phyloP scores from a whole-genome alignment of 768 basidiomycete species.

The Pleurotus tuber-regium region DNA sequence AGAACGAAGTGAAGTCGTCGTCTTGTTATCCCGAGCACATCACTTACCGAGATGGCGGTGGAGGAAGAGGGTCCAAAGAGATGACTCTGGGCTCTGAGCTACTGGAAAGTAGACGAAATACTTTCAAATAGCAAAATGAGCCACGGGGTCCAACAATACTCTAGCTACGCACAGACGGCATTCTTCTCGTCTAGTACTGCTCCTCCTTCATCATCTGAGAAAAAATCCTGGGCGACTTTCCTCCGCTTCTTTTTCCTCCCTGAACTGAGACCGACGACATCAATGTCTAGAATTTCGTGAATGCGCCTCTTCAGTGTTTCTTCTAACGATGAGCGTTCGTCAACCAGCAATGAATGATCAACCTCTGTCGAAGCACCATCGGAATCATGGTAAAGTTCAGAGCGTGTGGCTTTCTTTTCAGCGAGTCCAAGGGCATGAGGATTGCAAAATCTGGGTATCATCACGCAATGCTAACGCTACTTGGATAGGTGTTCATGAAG shows the following conservation, averaged over 20 bases:
- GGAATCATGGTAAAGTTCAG: background rate
- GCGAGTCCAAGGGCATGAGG: background rate
- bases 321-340: background rate
- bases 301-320: slow-evolving; percentile 2
- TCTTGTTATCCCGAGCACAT: background rate
- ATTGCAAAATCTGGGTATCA: slow-evolving; percentile 7
- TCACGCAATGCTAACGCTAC: too few relatives aligned
- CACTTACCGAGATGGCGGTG: background rate
- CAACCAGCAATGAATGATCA: background rate
- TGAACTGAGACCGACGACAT: background rate
- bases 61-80: slow-evolving; percentile 4
- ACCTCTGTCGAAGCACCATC: background rate
- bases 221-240: slow-evolving; percentile 4
- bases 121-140: background rate
- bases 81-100: background rate
- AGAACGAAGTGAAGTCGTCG: background rate
- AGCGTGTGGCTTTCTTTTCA: background rate
- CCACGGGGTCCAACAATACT: background rate
- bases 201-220: background rate
- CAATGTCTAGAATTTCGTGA: background rate
- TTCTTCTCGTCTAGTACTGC: background rate
- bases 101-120: background rate
- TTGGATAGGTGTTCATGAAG: background rate
- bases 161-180: background rate
- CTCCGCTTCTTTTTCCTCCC: slow-evolving; percentile 1